phyloP scores from a whole-genome alignment of 164 flowering plant species.

The Vitis amurensis region DNA sequence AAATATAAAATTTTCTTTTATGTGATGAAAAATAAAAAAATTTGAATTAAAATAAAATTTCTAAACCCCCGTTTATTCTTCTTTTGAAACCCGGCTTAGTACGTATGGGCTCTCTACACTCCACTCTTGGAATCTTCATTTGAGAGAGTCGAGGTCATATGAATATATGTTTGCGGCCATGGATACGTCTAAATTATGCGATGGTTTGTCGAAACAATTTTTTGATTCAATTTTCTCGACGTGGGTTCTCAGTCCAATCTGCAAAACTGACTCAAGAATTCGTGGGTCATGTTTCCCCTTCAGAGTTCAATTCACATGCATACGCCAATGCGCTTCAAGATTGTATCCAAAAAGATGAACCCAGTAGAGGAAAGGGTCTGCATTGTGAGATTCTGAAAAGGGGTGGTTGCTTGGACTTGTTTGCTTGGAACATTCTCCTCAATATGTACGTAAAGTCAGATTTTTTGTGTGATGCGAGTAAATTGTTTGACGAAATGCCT shows the following conservation, averaged over 20 bases:
- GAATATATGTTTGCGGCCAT: no score
- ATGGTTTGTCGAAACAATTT: background rate
- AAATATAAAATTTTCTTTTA: no score
- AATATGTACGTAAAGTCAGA: slow-evolving; percentile 53
- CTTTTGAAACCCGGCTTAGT: no score
- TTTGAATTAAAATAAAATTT: no score
- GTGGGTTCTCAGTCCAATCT: slow-evolving; percentile 29
- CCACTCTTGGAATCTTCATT: no score
- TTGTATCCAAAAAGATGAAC: slow-evolving; percentile 32
- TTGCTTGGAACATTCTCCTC: slow-evolving; percentile 64
- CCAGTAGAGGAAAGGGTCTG: slow-evolving; percentile 34
- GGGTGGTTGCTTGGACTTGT: slow-evolving; percentile 66
- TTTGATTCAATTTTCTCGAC: background rate
- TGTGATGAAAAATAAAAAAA: no score
- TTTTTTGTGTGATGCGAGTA: slow-evolving; percentile 36
- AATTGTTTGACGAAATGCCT: slow-evolving; percentile 75
- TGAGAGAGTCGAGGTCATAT: no score
- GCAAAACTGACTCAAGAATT: slow-evolving; percentile 13
- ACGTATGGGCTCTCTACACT: no score
- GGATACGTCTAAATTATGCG: background rate
- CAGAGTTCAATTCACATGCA: slow-evolving; percentile 34
- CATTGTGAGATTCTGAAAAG: slow-evolving; percentile 65
- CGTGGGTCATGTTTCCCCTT: background rate
- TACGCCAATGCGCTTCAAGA: slow-evolving; percentile 40
- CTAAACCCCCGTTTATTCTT: no score